A percentile compares a stretch with the other conserved stretches of the same genome.
phyloP scores from a whole-genome alignment of 2,329 filamentous ascomycete genomes.

The Beauveria sp. region DNA sequence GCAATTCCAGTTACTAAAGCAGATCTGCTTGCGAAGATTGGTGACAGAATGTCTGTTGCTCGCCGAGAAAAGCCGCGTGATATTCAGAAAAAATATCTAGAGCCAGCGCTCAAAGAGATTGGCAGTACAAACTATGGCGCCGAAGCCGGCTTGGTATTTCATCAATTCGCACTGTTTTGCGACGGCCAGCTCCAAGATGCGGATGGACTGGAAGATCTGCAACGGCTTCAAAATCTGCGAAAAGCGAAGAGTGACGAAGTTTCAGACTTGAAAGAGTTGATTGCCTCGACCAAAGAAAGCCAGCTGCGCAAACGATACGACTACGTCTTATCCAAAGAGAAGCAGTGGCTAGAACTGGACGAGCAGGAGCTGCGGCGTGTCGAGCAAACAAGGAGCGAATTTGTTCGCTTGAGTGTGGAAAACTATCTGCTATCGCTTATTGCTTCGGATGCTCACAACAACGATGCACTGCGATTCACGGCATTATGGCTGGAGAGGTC shows the following conservation, averaged over 20 bases:
- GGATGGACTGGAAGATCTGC: conserved; percentile 76
- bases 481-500: conserved; percentile 90
- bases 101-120: conserved; percentile 75
- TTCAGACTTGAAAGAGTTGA: conserved; percentile 57
- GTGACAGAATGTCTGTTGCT: conserved; percentile 81
- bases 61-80: conserved; percentile 83
- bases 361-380: conserved; percentile 77
- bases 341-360: conserved; percentile 84
- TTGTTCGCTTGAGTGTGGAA: conserved; percentile 81
- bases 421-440: conserved; percentile 84
- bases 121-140: conserved; percentile 58
- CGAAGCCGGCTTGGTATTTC: conserved; percentile 81
- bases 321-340: conserved; percentile 62
- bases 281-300: conserved; percentile 41
- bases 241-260: conserved; percentile 78
- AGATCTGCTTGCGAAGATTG: conserved; percentile 78
- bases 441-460: conserved; percentile 82
- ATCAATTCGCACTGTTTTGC: conserved; percentile 92
- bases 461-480: conserved; percentile 84
- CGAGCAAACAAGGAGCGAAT: conserved; percentile 67
- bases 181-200: conserved; percentile 87
- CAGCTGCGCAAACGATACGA: conserved; percentile 50
- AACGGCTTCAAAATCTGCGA: conserved; percentile 69
- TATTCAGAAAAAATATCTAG: conserved; percentile 83
- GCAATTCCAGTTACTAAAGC: conserved; percentile 65